These are phyloP conservation scores for Scedosporium dehoogii DNA, from an alignment of 2,329 filamentous ascomycete genomes.

Conservation along the genomic window DNA sequence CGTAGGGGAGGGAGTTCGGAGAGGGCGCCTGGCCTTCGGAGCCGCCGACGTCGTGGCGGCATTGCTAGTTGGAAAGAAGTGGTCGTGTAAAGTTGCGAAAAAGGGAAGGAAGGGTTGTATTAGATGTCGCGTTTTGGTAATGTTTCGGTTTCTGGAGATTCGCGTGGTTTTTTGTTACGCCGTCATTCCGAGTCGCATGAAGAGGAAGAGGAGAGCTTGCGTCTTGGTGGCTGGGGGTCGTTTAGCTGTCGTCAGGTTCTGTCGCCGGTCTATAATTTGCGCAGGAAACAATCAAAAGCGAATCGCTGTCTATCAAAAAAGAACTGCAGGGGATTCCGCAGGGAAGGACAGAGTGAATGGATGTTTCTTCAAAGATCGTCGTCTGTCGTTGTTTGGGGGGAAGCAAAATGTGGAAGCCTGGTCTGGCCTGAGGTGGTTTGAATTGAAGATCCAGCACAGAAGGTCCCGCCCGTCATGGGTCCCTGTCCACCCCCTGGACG, in stretches of 20 bases:
- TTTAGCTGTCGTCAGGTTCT: background rate
- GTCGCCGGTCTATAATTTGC: background rate
- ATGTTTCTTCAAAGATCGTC: background rate
- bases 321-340: too few relatives aligned
- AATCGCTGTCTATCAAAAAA: too few relatives aligned
- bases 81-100: background rate
- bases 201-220: background rate
- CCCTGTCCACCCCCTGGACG: background rate
- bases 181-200: background rate
- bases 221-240: background rate
- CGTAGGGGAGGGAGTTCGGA: conserved; percentile 51
- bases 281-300: too few relatives aligned
- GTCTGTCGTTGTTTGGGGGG: background rate
- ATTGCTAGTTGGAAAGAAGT: background rate
- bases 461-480: background rate
- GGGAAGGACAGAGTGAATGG: too few relatives aligned
- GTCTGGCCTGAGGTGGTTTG: background rate
- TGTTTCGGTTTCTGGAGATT: too few relatives aligned
- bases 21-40: conserved; percentile 49
- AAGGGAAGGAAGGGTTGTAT: background rate
- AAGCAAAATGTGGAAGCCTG: background rate
- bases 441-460: background rate
- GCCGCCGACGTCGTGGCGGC: conserved; percentile 48
- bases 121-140: background rate
- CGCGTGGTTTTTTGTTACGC: background rate